Base-by-base conservation (phyloP, 176 grass and related monocot genomes). In the Typha latifolia region DNA sequence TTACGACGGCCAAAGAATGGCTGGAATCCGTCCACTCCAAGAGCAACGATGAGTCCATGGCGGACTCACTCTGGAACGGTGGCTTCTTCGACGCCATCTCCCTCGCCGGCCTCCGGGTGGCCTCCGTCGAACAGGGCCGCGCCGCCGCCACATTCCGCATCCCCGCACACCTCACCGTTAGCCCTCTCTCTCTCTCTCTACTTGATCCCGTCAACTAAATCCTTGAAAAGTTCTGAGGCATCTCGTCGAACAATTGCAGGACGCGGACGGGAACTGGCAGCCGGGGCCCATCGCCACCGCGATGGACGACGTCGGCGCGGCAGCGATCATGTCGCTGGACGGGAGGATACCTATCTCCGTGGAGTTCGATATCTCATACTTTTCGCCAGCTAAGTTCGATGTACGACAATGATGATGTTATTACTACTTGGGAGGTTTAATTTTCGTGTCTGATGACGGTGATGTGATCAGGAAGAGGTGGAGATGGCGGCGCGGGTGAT, bases 191-290 rank as follows among this genome's bases (percentile, higher is more conserved):
- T 47, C 48, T 8, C 64, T 51, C 4, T 71, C 26, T 43, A 50
- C 43, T 59, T 32, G 34, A 32, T 71, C 6, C 5, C 37, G 5
- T 1, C 37, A 10, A 11, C 37, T 43, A 9, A 10, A 43, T 43
- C 37, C 37, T 43, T 43, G 9, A 8, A 37, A 37, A 37, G 5
- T 37, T 37, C 34, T 37, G 34, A 37, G 34, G 34, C 34, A 37
- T 37, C 7, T 37, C 5, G 34, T 37, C 34, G 34, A 43, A 43
- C 37, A 43, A 6, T 43, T 43, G 37, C 37, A 90, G 87, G 87
- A 91, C 55, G 80, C 53, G 59, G 74, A 91, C 29, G 87, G 84
- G 52, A 96, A 82, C 47, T 96, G 91, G 91, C 91, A 96, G 51
- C 12, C 91, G 0, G 87, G 91, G 37, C 82, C 84, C 18, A 96